Evolutionary conservation across 805 yeast genomes (phyloP), one percentile per base, ranked within the genome.

Genomic region (Blastobotrys robertii): DNA sequence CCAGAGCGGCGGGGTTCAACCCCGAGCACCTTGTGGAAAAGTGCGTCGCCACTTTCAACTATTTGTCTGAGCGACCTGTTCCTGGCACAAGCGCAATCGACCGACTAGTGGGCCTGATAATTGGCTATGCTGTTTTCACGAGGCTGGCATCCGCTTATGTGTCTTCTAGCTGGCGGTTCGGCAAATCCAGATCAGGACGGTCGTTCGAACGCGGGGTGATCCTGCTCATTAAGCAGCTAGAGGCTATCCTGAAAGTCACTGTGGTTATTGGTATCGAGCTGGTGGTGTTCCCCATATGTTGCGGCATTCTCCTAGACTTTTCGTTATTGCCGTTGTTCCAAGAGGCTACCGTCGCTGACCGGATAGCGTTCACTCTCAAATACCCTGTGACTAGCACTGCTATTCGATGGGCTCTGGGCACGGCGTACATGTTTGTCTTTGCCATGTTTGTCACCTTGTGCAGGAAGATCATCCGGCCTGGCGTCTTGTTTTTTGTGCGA

Each of bases 371-470:
- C 12, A 41, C 49, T 19, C 8, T 43, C 8, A 34, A 40, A 13
- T 39, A 49, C 41, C 63, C 66, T 4, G 25, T 56, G 2, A 43
- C 48, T n/a, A 44, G 55, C 31, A 33, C 53, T 4, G 47, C 60
- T 13, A 38, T 60, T 1, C 72, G 74, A 44, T 88, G 94, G 95
- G 61, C 66, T 4, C 50, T 71, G 42, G 97, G 98, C 4, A 86
- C 95, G 0, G 50, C 71, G 9, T 92, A 86, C 66, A 88, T 92
- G 97, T 79, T 81, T 49, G 68, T 77, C 53, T 79, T 92, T 65
- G 95, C 97, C 1, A 65, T 82, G 39, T 90, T 77, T 62, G 87
- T 90, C 28, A 84, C 94, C 13, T 81, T 87, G 87, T 72, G 80
- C 14, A 71, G 98, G 48, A 66, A 73, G 37, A 77, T 86, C 33